Base-by-base conservation (phyloP, 2,329 filamentous ascomycete species). In the Fusarium caatingaense region DNA sequence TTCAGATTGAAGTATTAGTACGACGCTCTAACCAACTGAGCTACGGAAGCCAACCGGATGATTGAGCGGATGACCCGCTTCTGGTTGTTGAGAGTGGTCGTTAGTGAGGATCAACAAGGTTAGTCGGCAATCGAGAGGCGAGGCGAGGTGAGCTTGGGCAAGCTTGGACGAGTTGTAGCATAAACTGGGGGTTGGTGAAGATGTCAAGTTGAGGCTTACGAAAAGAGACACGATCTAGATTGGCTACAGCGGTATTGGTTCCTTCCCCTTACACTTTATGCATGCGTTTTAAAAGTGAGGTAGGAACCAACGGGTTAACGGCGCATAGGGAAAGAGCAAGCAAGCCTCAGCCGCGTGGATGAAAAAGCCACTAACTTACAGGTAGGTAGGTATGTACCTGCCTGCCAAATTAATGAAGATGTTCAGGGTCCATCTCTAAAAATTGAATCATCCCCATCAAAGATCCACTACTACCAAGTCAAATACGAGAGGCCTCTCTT, bases 21-120 rank as follows among this genome's bases (percentile, higher is more conserved):
- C 60, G 60, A 63, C 60, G 60, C 60, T 63, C 60, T 63, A 63
- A 63, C 60, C 60, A 63, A 63, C 60, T 63, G 60, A 73, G 73
- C 74, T 74, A 72, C 66, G 68, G 68, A 72, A 72, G 69, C 69
- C 69, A 47, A 67, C 68, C 69, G 53, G 60, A 53, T 53, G 18
- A 12, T 21, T 56, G 15, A 54, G 42, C 60, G 42, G 60, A 54
- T 60, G 65, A 68, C 54, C 66, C 60, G 60, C 66, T 68, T 34
- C 65, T 68, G 34, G 66, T 51, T 69, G 54, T 16, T 28, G 37
- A 16, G 11, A 13, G 5, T 15, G 5, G 18, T 13, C 1, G 5
- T 65, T 51, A 65, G 28, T 9, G 28, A 27, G 6, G 4, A 30
- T 20, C 32, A 69, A 65, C 11, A 68, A 61, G 25, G 49, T 47